Evolutionary conservation across 1,139 yeast genomes (phyloP).

Genomic region (Geotrichum candidum): DNA sequence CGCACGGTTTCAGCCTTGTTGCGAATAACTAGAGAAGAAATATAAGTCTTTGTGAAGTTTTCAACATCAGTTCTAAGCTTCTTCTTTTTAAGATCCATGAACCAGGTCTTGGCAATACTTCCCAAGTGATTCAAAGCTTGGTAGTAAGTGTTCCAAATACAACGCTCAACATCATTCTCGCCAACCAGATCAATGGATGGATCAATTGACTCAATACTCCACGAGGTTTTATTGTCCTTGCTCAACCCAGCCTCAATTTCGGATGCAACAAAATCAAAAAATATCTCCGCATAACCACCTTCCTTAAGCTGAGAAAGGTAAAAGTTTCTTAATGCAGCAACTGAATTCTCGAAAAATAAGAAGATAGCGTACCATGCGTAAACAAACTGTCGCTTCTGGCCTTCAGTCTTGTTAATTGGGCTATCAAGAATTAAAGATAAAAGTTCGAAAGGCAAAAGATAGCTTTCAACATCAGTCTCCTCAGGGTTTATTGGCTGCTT

Average conservation of each 20-base stretch:
- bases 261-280: conserved; percentile 28
- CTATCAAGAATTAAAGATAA: conserved; percentile 28
- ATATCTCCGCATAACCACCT: conserved; percentile 41
- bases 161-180: conserved; percentile 9
- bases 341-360: conserved; percentile 57
- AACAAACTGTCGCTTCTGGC: conserved; percentile 37
- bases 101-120: conserved; percentile 68
- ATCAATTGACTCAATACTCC: conserved; percentile 22
- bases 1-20: conserved; percentile 54
- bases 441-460: conserved; percentile 30
- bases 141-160: conserved; percentile 46
- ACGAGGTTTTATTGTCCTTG: conserved; percentile 12
- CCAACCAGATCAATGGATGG: conserved; percentile 32
- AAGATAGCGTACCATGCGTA: conserved; percentile 70
- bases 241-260: conserved; percentile 16
- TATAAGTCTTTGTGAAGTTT: conserved; percentile 50
- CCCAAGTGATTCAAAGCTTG: conserved; percentile 56
- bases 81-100: conserved; percentile 51
- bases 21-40: conserved; percentile 60
- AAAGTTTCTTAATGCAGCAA: conserved; percentile 54
- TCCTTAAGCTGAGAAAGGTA: conserved; percentile 55
- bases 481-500: conserved; percentile 13
- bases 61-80: conserved; percentile 56
- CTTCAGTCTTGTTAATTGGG: conserved; percentile 25
- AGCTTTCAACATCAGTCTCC: conserved; percentile 13